Evolutionary conservation across 306 rosid genomes (phyloP).

Genomic region (Dalbergia oliveri): DNA sequence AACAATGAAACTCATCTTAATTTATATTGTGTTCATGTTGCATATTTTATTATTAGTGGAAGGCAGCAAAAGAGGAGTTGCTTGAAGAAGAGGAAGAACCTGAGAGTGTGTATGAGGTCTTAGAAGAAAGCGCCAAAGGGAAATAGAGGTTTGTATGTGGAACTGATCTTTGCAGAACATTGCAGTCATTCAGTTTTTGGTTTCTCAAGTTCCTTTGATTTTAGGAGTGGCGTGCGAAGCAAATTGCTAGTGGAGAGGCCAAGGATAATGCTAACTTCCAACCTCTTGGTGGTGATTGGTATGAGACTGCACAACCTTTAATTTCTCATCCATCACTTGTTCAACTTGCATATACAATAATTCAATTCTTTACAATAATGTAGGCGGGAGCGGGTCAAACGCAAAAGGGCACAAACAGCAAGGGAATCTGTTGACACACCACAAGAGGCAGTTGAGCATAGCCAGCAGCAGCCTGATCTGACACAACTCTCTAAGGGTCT

Average conservation of each 20-base stretch:
- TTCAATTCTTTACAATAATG: slow-evolving; percentile 27
- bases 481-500: slow-evolving; percentile 71
- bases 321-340: slow-evolving; percentile 15
- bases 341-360: slow-evolving; percentile 13
- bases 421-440: slow-evolving; percentile 49
- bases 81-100: slow-evolving; percentile 96
- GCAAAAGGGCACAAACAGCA: slow-evolving; percentile 78
- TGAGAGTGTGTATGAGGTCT: slow-evolving; percentile 67
- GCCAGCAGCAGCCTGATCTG: slow-evolving; percentile 67
- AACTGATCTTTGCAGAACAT: background rate
- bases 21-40: slow-evolving; percentile 32
- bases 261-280: slow-evolving; percentile 96
- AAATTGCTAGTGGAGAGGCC: slow-evolving; percentile 94
- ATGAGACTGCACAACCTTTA: slow-evolving; percentile 42
- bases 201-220: slow-evolving; percentile 50
- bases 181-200: slow-evolving; percentile 21
- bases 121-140: slow-evolving; percentile 92
- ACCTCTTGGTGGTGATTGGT: slow-evolving; percentile 97
- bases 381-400: slow-evolving; percentile 92
- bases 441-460: slow-evolving; percentile 55
- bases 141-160: slow-evolving; percentile 74
- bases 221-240: slow-evolving; percentile 90
- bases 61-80: slow-evolving; percentile 97
- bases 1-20: slow-evolving; percentile 11
- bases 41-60: slow-evolving; percentile 71